Conservation (phyloP, 1,284 basidiomycete genomes). For the Ustilago bromivora region DNA sequence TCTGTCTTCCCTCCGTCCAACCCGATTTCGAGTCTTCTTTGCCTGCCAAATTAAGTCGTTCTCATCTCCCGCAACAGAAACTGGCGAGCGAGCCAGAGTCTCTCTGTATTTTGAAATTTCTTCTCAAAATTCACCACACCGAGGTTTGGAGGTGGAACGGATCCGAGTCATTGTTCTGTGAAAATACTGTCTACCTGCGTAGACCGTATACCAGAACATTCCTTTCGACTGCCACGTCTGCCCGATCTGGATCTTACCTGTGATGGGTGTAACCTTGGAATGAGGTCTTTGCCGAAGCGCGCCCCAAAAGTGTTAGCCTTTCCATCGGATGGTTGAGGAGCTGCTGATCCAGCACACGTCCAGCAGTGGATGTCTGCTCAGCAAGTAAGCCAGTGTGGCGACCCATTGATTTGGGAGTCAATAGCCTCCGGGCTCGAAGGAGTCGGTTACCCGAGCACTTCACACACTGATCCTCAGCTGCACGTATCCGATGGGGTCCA, state of each 20-base stretch:
- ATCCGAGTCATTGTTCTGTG: conserved; percentile 24
- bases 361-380: conserved; percentile 54
- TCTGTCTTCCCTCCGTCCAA: background rate
- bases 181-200: conserved; percentile 8
- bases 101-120: conserved; percentile 22
- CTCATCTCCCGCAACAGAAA: background rate
- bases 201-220: conserved; percentile 5
- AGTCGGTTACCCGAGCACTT: conserved; percentile 60
- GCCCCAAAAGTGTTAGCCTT: conserved; percentile 57
- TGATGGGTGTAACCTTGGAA: conserved; percentile 54
- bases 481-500: conserved; percentile 53
- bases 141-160: background rate
- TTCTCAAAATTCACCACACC: conserved; percentile 10
- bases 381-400: conserved; percentile 54
- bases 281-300: conserved; percentile 56
- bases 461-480: conserved; percentile 58
- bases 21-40: conserved; percentile 4
- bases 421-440: conserved; percentile 54
- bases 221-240: background rate
- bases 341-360: conserved; percentile 46
- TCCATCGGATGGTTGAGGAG: conserved; percentile 56
- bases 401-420: conserved; percentile 42
- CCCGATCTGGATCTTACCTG: conserved; percentile 24
- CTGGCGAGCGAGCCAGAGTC: background rate
- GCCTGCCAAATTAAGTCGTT: background rate